Percentiles rank a stretch among this genome's conserved stretches.
Conservation (phyloP, 305 asterid genomes). For the Andrographis paniculata region DNA sequence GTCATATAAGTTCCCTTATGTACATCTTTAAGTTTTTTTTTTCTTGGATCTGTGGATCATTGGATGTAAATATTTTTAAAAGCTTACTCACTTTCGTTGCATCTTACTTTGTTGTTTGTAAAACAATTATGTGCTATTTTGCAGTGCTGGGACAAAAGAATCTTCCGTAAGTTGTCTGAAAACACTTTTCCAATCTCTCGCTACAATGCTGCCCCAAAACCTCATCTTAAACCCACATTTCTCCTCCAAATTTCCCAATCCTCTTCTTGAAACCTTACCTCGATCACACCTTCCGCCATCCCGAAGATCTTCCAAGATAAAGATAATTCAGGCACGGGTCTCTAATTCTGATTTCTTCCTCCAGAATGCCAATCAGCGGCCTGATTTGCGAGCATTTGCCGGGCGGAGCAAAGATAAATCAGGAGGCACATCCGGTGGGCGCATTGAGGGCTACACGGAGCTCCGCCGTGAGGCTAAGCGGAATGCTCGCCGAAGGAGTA, state of each 20-base stretch:
- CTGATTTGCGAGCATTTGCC: constrained; percentile 57
- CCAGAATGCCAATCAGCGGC: constrained; percentile 32
- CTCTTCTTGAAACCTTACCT: constrained; percentile 26
- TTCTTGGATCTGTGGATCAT: too few species aligned
- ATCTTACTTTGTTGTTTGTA: too few species aligned
- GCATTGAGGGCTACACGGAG: constrained; percentile 68
- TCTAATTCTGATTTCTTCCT: constrained; percentile 6
- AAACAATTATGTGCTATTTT: too few species aligned
- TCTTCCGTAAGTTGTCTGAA: too few species aligned
- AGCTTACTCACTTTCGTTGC: too few species aligned
- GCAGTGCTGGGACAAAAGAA: too few species aligned
- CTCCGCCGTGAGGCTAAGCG: constrained; percentile 59
- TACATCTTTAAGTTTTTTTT: too few species aligned
- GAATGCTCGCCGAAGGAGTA: constrained; percentile 60
- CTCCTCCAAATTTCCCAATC: constrained; percentile 29
- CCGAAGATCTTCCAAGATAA: constrained; percentile 24
- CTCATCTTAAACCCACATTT: constrained; percentile 40
- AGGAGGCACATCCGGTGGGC: constrained; percentile 48
- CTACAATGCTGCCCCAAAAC: too few species aligned
- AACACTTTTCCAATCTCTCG: too few species aligned
- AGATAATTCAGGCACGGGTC: constrained; percentile 20
- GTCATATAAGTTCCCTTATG: too few species aligned
- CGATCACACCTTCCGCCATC: constrained; percentile 14
- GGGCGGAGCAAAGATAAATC: constrained; percentile 76
- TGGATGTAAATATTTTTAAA: too few species aligned